A percentile compares a stretch with the other conserved stretches of the same genome.
Conservation (phyloP, 805 yeast genomes). For the Suhomyces vadensis region DNA sequence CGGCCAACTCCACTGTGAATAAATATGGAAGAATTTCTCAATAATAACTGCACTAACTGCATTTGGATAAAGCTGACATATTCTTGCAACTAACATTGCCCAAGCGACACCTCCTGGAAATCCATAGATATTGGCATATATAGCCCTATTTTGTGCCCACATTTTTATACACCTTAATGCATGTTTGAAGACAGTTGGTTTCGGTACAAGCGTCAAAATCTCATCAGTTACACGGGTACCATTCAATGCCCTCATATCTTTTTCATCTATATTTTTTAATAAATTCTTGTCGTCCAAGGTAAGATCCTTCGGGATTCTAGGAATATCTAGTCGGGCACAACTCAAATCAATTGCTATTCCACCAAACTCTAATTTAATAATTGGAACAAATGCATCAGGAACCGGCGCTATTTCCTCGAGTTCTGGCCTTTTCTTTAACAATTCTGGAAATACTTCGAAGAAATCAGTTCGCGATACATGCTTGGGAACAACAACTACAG, state of each 20-base stretch:
- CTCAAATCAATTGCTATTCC: conserved; percentile 94
- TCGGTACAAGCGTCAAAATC: conserved; percentile 85
- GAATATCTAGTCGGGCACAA: conserved; percentile 78
- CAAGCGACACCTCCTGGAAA: conserved; percentile 99
- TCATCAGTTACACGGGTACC: conserved; percentile 98
- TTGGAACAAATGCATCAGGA: conserved; percentile 97
- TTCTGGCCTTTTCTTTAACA: conserved; percentile 74
- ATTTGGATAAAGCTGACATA: conserved; percentile 94
- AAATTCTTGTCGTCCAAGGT: conserved; percentile 83
- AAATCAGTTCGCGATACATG: conserved; percentile 91
- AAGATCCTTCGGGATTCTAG: conserved; percentile 76
- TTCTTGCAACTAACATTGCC: conserved; percentile 99
- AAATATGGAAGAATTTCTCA: conserved; percentile 83
- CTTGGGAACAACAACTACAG: conserved; percentile 94
- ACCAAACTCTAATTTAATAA: conserved; percentile 81
- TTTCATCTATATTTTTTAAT: conserved; percentile 84
- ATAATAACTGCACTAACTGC: conserved; percentile 91
- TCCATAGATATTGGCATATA: conserved; percentile 93
- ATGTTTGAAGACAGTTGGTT: conserved; percentile 87
- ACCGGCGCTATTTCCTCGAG: conserved; percentile 89
- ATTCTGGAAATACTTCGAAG: conserved; percentile 72
- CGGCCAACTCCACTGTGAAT: conserved; percentile 96
- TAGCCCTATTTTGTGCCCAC: conserved; percentile 96
- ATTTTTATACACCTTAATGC: conserved; percentile 90
- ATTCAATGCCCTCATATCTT: conserved; percentile 83